Base-by-base conservation (phyloP, 805 yeast genomes). In the Teunomyces gatunensis region DNA sequence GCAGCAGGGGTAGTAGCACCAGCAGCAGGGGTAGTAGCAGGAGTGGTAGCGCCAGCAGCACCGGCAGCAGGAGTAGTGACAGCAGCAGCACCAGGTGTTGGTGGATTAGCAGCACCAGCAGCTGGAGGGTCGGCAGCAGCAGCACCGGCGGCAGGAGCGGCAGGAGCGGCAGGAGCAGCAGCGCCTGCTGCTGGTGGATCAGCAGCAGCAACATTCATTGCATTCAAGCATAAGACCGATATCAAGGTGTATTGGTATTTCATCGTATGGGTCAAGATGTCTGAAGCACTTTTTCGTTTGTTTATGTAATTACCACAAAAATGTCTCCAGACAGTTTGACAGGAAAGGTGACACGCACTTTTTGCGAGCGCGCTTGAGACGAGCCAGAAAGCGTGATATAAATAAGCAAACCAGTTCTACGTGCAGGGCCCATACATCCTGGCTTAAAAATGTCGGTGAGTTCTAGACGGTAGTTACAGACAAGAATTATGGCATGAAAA, bases 61-160 rank as follows among this genome's bases (percentile, higher is more conserved):
- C n/a, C n/a, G 12, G 60, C 49, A 12, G 58, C 50, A 6, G 60
- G 46, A 7, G 59, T 47, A 10, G 60, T 46, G 3, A 59, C 50
- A 3, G 57, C 47, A 4, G 58, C 49, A 15, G 50, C 52, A 17
- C n/a, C n/a, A n/a, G n/a, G n/a, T n/a, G n/a, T n/a, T n/a, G n/a
- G n/a, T n/a, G 56, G 52, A 15, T 48, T 52, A 10, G 61, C 47
- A 11, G 61, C 47, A 5, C 59, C 47, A 4, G 61, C 53, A 4
- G 58, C 48, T 11, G 61, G 44, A 25, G 54, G 48, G 12, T 59
- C 51, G 5, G 59, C 53, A 5, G 58, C 52, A 17, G 54, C 47
- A 6, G 57, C 54, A 34, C 54, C 58, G 13, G 59, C 52, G 15
- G 48, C 53, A 4, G 56, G 51, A 28, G 39, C 39, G 32, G 40